Percentiles rank a stretch among this genome's conserved stretches.
Conservation (phyloP, 345 rosid species). For the Murraya paniculata region DNA sequence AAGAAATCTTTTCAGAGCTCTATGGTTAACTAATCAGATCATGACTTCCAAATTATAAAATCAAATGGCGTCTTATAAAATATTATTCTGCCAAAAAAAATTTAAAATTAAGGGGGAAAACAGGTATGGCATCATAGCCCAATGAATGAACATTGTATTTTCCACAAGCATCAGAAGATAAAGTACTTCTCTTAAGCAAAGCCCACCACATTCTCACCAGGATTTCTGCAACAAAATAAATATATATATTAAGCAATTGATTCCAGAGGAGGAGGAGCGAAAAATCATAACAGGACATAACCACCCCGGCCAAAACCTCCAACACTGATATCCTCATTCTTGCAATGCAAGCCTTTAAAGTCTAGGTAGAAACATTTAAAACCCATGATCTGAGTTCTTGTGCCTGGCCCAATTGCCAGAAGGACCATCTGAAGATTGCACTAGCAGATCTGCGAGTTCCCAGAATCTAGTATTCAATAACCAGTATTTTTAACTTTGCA, state of each 20-base stretch:
- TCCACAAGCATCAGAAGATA: slow-evolving; percentile 52
- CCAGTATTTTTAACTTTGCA: slow-evolving; percentile 37
- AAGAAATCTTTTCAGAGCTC: background rate
- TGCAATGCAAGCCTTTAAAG: slow-evolving; percentile 47
- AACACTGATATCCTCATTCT: slow-evolving; percentile 43
- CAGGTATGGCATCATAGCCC: slow-evolving; percentile 30
- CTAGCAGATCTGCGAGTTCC: slow-evolving; percentile 77
- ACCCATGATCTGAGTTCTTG: slow-evolving; percentile 57
- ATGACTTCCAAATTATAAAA: slow-evolving; percentile 18
- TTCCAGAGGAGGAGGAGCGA: slow-evolving; percentile 32
- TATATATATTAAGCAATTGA: slow-evolving; percentile 38
- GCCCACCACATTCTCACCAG: slow-evolving; percentile 52
- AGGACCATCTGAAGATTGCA: slow-evolving; percentile 63
- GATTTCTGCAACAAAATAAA: slow-evolving; percentile 71
- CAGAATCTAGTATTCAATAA: slow-evolving; percentile 64
- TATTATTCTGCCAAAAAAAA: slow-evolving; percentile 29
- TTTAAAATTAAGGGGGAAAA: background rate
- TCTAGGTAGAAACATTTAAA: slow-evolving; percentile 43
- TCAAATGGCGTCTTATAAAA: slow-evolving; percentile 8
- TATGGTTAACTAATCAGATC: slow-evolving; percentile 20
- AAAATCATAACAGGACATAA: slow-evolving; percentile 38
- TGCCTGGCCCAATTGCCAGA: slow-evolving; percentile 69
- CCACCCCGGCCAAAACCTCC: slow-evolving; percentile 50
- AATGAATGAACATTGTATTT: slow-evolving; percentile 34
- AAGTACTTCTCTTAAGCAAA: slow-evolving; percentile 52